phyloP scores from a whole-genome alignment of 257 asterid species.

The Rehmannia glutinosa region DNA sequence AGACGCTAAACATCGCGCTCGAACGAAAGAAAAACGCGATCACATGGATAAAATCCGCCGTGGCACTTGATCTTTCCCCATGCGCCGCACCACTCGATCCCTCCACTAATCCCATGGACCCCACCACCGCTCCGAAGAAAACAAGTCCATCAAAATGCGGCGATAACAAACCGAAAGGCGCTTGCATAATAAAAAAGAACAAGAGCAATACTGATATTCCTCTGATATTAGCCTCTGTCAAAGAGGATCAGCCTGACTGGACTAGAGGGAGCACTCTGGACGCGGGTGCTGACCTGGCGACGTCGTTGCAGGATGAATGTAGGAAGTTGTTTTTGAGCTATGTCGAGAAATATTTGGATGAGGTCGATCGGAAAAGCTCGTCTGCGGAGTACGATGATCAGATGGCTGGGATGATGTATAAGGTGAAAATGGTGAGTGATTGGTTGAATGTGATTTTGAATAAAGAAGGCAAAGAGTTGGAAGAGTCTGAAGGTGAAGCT shows the following conservation, averaged over 20 bases:
- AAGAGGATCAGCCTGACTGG: constrained; percentile 37
- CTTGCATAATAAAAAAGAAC: constrained; percentile 17
- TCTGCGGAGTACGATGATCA: constrained; percentile 26
- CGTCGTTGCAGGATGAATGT: constrained; percentile 45
- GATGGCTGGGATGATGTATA: constrained; percentile 47
- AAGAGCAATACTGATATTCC: constrained; percentile 24
- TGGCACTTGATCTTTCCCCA: constrained; percentile 59
- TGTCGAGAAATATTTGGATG: constrained; percentile 54
- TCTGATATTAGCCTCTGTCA: constrained; percentile 24
- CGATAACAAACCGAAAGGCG: constrained; percentile 29
- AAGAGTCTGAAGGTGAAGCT: constrained; percentile 36
- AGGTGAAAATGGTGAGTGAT: constrained; percentile 61
- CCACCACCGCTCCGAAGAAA: too few relatives aligned
- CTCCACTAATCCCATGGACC: too few relatives aligned
- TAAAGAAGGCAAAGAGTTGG: constrained; percentile 28
- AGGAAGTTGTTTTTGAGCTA: constrained; percentile 42
- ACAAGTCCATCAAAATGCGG: not conserved
- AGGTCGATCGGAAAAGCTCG: constrained; percentile 41
- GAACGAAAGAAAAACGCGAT: constrained; percentile 57
- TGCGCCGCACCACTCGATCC: too few relatives aligned
- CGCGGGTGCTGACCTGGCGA: constrained; percentile 35
- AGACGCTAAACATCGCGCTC: constrained; percentile 30
- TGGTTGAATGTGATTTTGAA: constrained; percentile 45
- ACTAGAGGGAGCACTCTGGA: constrained; percentile 28
- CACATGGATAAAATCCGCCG: constrained; percentile 62